Evolutionary conservation across 352 stramenopile genomes (phyloP), one percentile per base, ranked within the genome.

Genomic region (Pythium grandisporangium): DNA sequence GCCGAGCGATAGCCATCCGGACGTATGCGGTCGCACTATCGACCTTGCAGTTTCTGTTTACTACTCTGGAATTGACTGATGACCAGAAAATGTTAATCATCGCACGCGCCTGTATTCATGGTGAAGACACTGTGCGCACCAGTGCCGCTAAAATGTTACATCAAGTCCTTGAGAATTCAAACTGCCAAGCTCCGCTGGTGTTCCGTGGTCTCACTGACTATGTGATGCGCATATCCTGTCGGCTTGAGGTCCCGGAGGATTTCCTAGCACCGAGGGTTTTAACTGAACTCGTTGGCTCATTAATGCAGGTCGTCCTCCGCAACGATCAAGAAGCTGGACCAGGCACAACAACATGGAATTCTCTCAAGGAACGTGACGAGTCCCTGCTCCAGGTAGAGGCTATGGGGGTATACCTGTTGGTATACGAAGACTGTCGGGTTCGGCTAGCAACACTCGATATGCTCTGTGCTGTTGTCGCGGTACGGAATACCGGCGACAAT

Each of bases 41-140:
- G 3, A 55, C 58, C 29, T 55, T 84, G 7, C 51, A 70, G 22
- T 52, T 66, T 20, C 22, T 90, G 10, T 85, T 77, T 34, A 24
- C 48, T 2, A 40, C 67, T 0, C 30, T 90, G 5, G 53, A 63
- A 14, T 56, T 84, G 7, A 82, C 55, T 22, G 63, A 63, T 17
- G 74, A 86, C 20, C 71, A 87, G 22, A 90, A 82, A 38, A 48
- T 84, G 24, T 24, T 76, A 40, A 59, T 90, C 1, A 42, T 87
- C 6, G 67, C 65, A 6, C 62, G 66, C 22, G 55, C 62, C 5
- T 68, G 59, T 14, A 67, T 87, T 13, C 74, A 90, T 32, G 45
- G 45, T 5, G 55, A 84, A 3, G 4, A 16, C 5, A 23, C 45
- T 3, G 55, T 90, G 8, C 67, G 74, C 4, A 32, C 56, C 11